These are phyloP conservation scores for Ceratopteris richardii DNA, from an alignment of 75 land plant species.

Conservation along the genomic window DNA sequence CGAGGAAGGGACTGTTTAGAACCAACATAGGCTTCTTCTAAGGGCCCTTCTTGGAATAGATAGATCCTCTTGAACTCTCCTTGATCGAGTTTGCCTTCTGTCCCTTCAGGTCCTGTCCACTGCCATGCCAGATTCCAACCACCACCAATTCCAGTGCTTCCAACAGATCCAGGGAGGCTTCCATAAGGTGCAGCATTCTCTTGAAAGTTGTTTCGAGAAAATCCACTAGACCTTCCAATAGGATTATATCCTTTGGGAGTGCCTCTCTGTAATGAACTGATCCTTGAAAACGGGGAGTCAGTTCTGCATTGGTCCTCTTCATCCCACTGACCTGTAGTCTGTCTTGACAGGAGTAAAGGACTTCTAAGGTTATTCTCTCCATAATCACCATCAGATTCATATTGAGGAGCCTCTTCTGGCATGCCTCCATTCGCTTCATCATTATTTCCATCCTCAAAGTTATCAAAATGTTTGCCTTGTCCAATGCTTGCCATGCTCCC, in stretches of 20 bases:
- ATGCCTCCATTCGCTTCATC: conserved; percentile 29
- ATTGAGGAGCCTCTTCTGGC: conserved; percentile 14
- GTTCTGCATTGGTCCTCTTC: neutral
- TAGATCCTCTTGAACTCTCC: conserved; percentile 69
- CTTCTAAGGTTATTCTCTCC: conserved; percentile 36
- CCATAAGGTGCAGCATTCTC: conserved; percentile 25
- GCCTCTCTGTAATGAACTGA: neutral
- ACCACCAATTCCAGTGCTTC: conserved; percentile 76
- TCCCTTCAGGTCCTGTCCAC: conserved; percentile 52
- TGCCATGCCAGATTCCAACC: conserved; percentile 96
- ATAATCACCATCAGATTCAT: conserved; percentile 28
- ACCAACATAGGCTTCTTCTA: conserved; percentile 27
- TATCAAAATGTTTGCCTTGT: conserved; percentile 1
- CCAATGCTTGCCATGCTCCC: conserved; percentile 3
- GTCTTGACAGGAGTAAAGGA: conserved; percentile 68
- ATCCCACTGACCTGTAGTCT: conserved; percentile 19
- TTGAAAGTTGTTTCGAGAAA: neutral
- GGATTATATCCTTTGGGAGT: neutral
- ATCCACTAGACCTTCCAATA: neutral
- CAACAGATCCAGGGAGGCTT: conserved; percentile 31
- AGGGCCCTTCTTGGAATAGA: conserved; percentile 50
- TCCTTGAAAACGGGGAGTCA: neutral
- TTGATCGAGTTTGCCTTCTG: conserved; percentile 43
- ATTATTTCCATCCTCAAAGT: conserved; percentile 10
- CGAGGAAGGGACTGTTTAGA: conserved; percentile 45